phyloP scores from a whole-genome alignment of 805 yeast genomes.

The Lachancea dasiensis region DNA sequence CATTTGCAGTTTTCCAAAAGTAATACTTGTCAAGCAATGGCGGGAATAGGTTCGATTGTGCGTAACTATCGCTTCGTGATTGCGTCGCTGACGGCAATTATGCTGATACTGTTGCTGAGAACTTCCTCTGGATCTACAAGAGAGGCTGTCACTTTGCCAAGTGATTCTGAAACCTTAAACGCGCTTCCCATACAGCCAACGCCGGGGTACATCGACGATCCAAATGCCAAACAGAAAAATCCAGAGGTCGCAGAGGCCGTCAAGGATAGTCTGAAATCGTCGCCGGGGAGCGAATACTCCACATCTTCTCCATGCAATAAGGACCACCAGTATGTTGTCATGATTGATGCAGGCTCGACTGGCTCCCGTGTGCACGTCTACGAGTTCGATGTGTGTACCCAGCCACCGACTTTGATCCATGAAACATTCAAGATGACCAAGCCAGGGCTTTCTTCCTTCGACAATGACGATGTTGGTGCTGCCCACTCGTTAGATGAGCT shows the following conservation, averaged over 20 bases:
- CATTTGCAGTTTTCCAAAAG: no score
- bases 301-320: conserved; percentile 31
- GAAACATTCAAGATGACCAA: conserved; percentile 85
- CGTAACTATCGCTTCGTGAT: conserved; percentile 46
- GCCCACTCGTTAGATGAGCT: conserved; percentile 86
- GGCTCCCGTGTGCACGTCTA: conserved; percentile 96
- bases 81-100: conserved; percentile 45
- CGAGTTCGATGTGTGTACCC: conserved; percentile 77
- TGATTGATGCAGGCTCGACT: conserved; percentile 97
- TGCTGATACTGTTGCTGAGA: conserved; percentile 45
- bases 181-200: conserved; percentile 18
- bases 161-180: conserved; percentile 4
- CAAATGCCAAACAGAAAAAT: conserved; percentile 16
- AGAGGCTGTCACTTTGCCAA: conserved; percentile 12
- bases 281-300: conserved; percentile 14
- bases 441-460: conserved; percentile 87
- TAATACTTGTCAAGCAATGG: conserved; percentile 3
- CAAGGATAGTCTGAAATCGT: conserved; percentile 23
- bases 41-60: conserved; percentile 33
- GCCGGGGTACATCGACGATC: conserved; percentile 25
- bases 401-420: conserved; percentile 72
- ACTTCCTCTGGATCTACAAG: conserved; percentile 23
- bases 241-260: conserved; percentile 26
- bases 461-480: conserved; percentile 74
- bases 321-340: conserved; percentile 68